A percentile compares a stretch with the other conserved stretches of the same genome.
phyloP scores from a whole-genome alignment of 192 early-diverging fungal species.

The Pilobolus umbonatus region DNA sequence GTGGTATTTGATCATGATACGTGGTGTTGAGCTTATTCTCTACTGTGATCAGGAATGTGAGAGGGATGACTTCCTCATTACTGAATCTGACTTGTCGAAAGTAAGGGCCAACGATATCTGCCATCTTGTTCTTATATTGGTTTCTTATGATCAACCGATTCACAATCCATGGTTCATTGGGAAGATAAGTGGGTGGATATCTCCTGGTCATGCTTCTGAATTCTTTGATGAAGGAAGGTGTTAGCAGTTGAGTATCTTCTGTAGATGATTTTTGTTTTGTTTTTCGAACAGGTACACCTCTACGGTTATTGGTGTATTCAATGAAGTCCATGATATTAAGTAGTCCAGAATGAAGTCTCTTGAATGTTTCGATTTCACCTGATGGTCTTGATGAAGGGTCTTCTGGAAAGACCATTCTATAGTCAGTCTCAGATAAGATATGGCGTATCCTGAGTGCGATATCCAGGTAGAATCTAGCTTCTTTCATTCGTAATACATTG shows the following conservation, averaged over 20 bases:
- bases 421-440: neutral
- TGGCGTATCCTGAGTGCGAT: conserved; percentile 18
- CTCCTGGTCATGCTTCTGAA: neutral
- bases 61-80: conserved; percentile 8
- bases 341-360: conserved; percentile 8
- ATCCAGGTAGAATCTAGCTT: conserved; percentile 10
- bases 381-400: neutral
- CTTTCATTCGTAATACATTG: conserved; percentile 2
- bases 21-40: conserved; percentile 12
- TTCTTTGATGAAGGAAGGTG: neutral
- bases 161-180: neutral
- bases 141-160: conserved; percentile 12
- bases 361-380: conserved; percentile 11
- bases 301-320: conserved; percentile 13
- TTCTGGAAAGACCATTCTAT: neutral
- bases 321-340: neutral
- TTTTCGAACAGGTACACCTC: conserved; percentile 12
- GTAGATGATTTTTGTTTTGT: neutral
- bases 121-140: neutral
- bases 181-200: neutral
- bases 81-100: conserved; percentile 9
- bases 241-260: neutral
- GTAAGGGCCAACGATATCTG: neutral
- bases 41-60: conserved; percentile 4
- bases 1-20: conserved; percentile 12